Evolutionary conservation across 2,329 filamentous ascomycete genomes (phyloP).

Genomic region (Scedosporium minutisporum): DNA sequence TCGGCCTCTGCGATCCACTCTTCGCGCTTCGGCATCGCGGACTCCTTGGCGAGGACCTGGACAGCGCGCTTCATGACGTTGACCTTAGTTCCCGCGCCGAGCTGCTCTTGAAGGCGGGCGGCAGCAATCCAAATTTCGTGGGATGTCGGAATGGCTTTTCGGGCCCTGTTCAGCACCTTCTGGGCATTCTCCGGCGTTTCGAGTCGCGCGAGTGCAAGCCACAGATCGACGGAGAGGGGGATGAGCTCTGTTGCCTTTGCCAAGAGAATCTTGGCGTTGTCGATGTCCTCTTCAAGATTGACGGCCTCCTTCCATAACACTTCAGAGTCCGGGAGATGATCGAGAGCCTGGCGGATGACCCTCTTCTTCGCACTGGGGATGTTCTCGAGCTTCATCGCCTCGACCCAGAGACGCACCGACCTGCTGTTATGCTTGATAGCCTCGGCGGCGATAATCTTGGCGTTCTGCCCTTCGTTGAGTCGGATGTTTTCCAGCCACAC

Average conservation of each 20-base stretch:
- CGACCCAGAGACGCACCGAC: slow-evolving; percentile 85
- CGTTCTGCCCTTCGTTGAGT: slow-evolving; percentile 83
- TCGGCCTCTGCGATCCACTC: slow-evolving; percentile 96
- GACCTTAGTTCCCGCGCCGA: slow-evolving; percentile 66
- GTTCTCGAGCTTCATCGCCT: slow-evolving; percentile 86
- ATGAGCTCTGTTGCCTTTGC: slow-evolving; percentile 95
- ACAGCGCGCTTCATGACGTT: slow-evolving; percentile 94
- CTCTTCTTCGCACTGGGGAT: slow-evolving; percentile 80
- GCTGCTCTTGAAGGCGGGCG: slow-evolving; percentile 79
- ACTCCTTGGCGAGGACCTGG: slow-evolving; percentile 78
- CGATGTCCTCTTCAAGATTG: slow-evolving; percentile 83
- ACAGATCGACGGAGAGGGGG: slow-evolving; percentile 84
- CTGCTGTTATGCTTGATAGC: slow-evolving; percentile 86
- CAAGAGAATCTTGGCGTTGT: slow-evolving; percentile 77
- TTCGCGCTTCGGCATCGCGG: slow-evolving; percentile 93
- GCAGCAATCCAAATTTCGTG: slow-evolving; percentile 97
- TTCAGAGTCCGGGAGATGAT: slow-evolving; percentile 89
- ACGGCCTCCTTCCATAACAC: slow-evolving; percentile 97
- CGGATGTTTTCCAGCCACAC: slow-evolving; percentile 95
- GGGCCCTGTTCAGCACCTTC: slow-evolving; percentile 87
- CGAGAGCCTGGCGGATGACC: slow-evolving; percentile 81
- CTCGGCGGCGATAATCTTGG: slow-evolving; percentile 88
- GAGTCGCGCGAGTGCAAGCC: slow-evolving; percentile 84
- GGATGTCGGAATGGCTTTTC: slow-evolving; percentile 86
- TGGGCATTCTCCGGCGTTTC: slow-evolving; percentile 88